A percentile compares a stretch with the other conserved stretches of the same genome.
Evolutionary conservation across 1,139 yeast genomes (phyloP).

Genomic region (Yamadazyma atmosphaerica): DNA sequence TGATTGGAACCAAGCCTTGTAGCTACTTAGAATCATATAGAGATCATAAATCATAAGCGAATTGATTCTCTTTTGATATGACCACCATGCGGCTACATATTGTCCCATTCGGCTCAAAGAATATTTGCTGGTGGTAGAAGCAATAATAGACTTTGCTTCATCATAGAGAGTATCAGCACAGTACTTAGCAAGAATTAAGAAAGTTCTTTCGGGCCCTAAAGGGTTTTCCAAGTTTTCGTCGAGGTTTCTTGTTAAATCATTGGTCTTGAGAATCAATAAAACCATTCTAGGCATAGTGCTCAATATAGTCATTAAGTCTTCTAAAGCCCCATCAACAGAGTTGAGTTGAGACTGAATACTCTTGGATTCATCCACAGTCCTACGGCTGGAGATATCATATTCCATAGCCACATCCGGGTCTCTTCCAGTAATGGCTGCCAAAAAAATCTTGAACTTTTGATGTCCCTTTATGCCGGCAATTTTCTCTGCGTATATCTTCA

Average conservation of each 20-base stretch:
- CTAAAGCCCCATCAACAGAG: conserved; percentile 59
- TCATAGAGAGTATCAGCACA: conserved; percentile 80
- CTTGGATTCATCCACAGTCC: conserved; percentile 57
- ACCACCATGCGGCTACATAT: conserved; percentile 45
- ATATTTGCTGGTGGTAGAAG: conserved; percentile 31
- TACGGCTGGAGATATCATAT: conserved; percentile 50
- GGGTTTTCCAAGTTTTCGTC: conserved; percentile 85
- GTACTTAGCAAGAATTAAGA: conserved; percentile 84
- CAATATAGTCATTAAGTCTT: conserved; percentile 77
- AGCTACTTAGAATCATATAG: conserved; percentile 19
- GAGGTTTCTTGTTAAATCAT: conserved; percentile 84
- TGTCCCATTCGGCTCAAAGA: conserved; percentile 38
- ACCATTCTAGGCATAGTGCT: conserved; percentile 85
- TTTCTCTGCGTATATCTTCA: conserved; percentile 71
- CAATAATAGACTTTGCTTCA: conserved; percentile 53
- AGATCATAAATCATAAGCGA: conserved; percentile 60
- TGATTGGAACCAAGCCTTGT: not conserved
- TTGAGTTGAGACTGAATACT: conserved; percentile 64
- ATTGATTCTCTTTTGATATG: conserved; percentile 51
- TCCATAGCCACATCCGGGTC: conserved; percentile 42
- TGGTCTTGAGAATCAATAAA: conserved; percentile 83
- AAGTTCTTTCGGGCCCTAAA: conserved; percentile 84
- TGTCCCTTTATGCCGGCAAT: conserved; percentile 83
- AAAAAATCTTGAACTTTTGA: conserved; percentile 74
- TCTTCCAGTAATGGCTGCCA: conserved; percentile 94